Conservation (phyloP, 495 filamentous ascomycete genomes). For the Sporormia fimetaria region DNA sequence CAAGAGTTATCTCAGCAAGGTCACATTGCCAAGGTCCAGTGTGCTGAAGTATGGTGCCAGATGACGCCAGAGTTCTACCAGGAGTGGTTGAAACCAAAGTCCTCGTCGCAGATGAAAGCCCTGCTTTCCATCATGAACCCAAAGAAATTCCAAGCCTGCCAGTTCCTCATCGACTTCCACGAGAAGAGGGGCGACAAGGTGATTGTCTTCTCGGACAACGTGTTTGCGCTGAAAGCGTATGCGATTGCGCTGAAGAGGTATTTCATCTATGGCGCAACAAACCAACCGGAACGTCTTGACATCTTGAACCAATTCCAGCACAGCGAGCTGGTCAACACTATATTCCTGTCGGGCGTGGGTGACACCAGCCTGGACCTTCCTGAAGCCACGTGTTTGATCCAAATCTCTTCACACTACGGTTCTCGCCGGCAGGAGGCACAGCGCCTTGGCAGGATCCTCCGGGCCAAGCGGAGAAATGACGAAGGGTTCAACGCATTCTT, state of each 20-base stretch:
- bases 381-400: slow-evolving; percentile 94
- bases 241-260: slow-evolving; percentile 75
- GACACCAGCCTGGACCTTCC: slow-evolving; percentile 95
- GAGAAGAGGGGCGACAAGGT: slow-evolving; percentile 94
- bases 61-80: slow-evolving; percentile 98
- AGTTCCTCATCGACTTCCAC: slow-evolving; percentile 96
- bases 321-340: slow-evolving; percentile 83
- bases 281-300: slow-evolving; percentile 71
- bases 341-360: slow-evolving; percentile 96
- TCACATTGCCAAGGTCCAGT: slow-evolving; percentile 95
- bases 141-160: slow-evolving; percentile 89
- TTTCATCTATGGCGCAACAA: slow-evolving; percentile 87
- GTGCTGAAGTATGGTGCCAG: slow-evolving; percentile 97
- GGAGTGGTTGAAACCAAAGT: slow-evolving; percentile 63
- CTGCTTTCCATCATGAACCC: slow-evolving; percentile 97
- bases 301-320: slow-evolving; percentile 96
- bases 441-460: slow-evolving; percentile 83
- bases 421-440: slow-evolving; percentile 96
- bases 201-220: slow-evolving; percentile 98
- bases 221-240: slow-evolving; percentile 82
- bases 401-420: slow-evolving; percentile 96
- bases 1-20: slow-evolving; percentile 96
- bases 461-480: slow-evolving; percentile 92
- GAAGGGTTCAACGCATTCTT: slow-evolving; percentile 99
- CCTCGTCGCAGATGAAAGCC: slow-evolving; percentile 54